Percentiles rank a stretch among this genome's conserved stretches.
Conservation (phyloP, 208 protist genomes). For the Crithidia expoeki region DNA sequence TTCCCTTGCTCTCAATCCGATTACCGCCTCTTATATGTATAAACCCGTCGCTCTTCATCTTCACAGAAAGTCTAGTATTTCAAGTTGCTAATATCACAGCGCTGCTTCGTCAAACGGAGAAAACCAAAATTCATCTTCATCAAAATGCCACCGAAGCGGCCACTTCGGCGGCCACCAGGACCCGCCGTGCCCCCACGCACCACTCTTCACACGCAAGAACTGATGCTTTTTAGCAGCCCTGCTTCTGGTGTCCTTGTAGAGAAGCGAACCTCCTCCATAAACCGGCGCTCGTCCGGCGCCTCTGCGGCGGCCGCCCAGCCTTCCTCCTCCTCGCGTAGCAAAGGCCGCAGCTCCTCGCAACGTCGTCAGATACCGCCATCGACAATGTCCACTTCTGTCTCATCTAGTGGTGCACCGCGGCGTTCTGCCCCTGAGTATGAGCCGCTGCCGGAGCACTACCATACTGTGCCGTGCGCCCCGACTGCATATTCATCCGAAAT, state of each 20-base stretch:
- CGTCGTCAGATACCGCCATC: neutral
- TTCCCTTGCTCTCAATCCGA: no score
- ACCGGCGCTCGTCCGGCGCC: neutral
- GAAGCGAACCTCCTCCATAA: conserved; percentile 20
- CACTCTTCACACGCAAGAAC: conserved; percentile 26
- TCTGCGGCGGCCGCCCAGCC: neutral
- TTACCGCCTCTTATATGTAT: no score
- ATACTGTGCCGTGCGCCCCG: conserved; percentile 1
- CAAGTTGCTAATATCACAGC: no score
- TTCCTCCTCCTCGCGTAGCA: neutral
- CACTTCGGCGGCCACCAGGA: neutral
- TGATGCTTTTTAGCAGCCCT: conserved; percentile 30
- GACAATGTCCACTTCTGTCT: neutral
- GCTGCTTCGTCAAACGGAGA: no score
- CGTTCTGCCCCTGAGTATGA: conserved; percentile 17
- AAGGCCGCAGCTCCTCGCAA: conserved; percentile 7
- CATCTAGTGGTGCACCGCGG: neutral
- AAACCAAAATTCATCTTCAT: neutral
- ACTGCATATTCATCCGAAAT: conserved; percentile 3
- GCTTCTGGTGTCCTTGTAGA: neutral
- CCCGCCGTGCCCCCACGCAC: conserved; percentile 15
- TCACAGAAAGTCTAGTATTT: no score
- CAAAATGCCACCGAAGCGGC: conserved; percentile 29
- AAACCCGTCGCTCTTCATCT: no score
- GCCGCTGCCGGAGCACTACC: conserved; percentile 25